Conservation (phyloP, 2,329 filamentous ascomycete genomes). For the Aspergillus texensis region DNA sequence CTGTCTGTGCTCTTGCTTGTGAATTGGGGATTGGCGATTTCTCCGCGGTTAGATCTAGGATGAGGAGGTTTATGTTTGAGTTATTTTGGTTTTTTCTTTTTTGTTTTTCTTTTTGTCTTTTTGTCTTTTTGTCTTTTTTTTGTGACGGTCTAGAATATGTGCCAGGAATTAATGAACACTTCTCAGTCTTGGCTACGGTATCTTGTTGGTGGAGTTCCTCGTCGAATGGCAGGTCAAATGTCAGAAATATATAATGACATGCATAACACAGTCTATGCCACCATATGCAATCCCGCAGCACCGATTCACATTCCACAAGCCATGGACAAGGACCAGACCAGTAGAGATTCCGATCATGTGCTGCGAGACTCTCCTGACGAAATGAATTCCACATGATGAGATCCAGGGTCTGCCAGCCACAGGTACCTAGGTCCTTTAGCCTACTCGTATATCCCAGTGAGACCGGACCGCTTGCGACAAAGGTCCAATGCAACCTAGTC, state of each 20-base stretch:
- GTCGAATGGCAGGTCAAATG: no score
- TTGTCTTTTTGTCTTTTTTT: background rate
- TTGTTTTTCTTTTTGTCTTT: background rate
- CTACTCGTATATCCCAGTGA: background rate
- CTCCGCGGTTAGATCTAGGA: no score
- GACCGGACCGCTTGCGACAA: background rate
- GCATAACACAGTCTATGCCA: no score
- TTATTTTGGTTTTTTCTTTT: background rate
- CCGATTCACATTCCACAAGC: background rate
- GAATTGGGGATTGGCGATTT: background rate
- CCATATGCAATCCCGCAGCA: background rate
- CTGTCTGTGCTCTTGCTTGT: slow-evolving; percentile 8
- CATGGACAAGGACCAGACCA: no score
- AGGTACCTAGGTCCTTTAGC: background rate
- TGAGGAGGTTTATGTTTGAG: no score
- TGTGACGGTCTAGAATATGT: no score
- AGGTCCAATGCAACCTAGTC: background rate
- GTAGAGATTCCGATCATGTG: background rate
- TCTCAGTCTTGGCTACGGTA: background rate
- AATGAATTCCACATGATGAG: background rate
- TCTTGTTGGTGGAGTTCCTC: no score
- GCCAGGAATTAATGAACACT: background rate
- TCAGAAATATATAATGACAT: background rate
- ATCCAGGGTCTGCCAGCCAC: background rate
- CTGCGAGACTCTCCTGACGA: background rate